These are phyloP conservation scores for Solanum clarkiae DNA, from an alignment of 257 asterid genomes.

Conservation along the genomic window DNA sequence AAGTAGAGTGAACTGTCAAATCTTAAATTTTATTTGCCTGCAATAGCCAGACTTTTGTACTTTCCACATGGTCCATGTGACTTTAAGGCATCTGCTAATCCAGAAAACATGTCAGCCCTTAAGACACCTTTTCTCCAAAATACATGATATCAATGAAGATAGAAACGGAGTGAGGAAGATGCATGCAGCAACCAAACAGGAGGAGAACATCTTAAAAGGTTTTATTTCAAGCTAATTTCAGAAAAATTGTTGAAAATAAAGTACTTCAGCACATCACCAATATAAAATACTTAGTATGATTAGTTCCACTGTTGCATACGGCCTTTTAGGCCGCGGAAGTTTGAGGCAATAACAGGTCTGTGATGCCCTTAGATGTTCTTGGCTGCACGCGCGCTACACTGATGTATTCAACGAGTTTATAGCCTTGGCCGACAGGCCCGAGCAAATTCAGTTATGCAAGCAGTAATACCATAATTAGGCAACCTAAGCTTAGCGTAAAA, in stretches of 20 bases:
- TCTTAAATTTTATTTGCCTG: not conserved
- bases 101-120: not conserved
- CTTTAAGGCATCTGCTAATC: not conserved
- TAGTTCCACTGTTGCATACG: not conserved
- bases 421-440: constrained; percentile 38
- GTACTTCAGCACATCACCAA: not conserved
- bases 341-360: too few relatives aligned
- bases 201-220: not conserved
- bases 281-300: not conserved
- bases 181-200: not conserved
- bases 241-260: not conserved
- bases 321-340: too few relatives aligned
- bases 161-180: not conserved
- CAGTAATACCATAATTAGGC: not conserved
- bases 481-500: not conserved
- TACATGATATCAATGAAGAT: not conserved
- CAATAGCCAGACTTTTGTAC: not conserved
- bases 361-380: too few relatives aligned
- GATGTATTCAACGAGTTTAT: constrained; percentile 1
- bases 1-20: not conserved
- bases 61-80: not conserved
- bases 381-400: too few relatives aligned
- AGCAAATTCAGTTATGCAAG: not conserved
- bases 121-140: not conserved
- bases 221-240: not conserved